Base-by-base conservation (phyloP, 345 rosid species). In the Camelina sativa region DNA sequence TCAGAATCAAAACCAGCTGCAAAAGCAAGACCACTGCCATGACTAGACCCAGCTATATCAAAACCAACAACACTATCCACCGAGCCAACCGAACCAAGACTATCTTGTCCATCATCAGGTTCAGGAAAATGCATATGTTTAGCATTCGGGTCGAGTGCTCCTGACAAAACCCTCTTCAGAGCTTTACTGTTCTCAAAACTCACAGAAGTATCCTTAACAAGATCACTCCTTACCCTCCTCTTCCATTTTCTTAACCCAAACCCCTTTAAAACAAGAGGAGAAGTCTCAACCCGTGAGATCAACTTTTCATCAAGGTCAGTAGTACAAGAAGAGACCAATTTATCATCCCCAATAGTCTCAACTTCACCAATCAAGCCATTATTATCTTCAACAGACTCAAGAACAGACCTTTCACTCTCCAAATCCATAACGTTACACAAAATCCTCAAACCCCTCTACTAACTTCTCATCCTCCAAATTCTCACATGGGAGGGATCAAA, bases 241-340 rank as follows among this genome's bases (percentile, higher is more conserved):
- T 83, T 84, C 98, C 97, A 88, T 79, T 89, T 91, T 84, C 80
- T 89, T 84, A 93, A 76, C 16, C 98, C 97, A 67, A 67, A 82
- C 5, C 96, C 92, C 69, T 85, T 93, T 11, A 69, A 11, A 0
- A 77, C 13, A 10, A 82, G 69, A 79, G 91, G 61, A n/a, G 82
- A 79, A 53, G 65, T 73, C 50, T 51, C 73, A 46, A 8, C 19
- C 8, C 79, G 79, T 55, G 87, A 80, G 25, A 60, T 69, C 11
- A 50, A 66, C 4, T 54, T 44, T 50, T 55, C 71, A 48, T 41
- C 48, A 20, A 30, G 76, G 67, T 74, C 19, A 48, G 4, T 3
- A 34, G 51, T 23, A 28, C 5, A 4, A 22, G 65, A 79, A 71
- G 66, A 35, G 51, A 57, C 77, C 17, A 61, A 16, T 30, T 65